Conservation (phyloP, 148 eudicot species). For the Drosera capensis region DNA sequence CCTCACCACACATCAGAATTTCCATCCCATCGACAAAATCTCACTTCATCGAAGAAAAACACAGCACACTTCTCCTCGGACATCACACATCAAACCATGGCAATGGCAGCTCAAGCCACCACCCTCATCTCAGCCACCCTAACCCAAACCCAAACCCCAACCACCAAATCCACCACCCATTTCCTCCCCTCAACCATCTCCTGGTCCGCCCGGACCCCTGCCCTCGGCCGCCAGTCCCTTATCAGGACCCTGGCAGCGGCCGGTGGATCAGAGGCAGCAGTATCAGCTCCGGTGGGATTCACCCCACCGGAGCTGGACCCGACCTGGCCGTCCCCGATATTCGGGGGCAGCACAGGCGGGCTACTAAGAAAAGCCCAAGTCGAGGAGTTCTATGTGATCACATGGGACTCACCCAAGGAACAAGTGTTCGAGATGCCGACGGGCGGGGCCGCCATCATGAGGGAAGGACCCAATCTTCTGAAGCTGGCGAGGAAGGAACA, state of each 20-base stretch:
- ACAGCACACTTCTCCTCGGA: too few species aligned
- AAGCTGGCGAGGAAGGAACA: conserved; percentile 91
- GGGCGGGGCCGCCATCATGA: conserved; percentile 93
- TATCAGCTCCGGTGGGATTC: conserved; percentile 57
- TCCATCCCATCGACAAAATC: neutral
- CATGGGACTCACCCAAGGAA: conserved; percentile 82
- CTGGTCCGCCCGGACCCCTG: conserved; percentile 2
- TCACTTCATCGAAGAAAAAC: neutral
- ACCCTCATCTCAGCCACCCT: conserved; percentile 24
- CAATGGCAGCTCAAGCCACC: conserved; percentile 87
- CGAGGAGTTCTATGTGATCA: conserved; percentile 90
- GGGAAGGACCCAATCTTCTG: conserved; percentile 78
- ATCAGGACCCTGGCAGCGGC: conserved; percentile 33
- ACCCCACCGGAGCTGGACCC: conserved; percentile 93
- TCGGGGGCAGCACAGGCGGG: conserved; percentile 93
- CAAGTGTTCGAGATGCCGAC: conserved; percentile 97
- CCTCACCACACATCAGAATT: conserved; percentile 2
- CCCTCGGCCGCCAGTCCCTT: conserved; percentile 3
- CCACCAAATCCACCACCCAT: too few species aligned
- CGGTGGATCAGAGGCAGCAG: conserved; percentile 15
- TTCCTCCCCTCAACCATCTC: neutral
- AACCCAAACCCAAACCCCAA: neutral
- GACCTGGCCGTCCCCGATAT: conserved; percentile 81
- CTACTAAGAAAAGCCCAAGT: conserved; percentile 78
- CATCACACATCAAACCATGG: too few species aligned